Conservation (phyloP, 495 filamentous ascomycete species). For the Lasiosphaeria miniovina region DNA sequence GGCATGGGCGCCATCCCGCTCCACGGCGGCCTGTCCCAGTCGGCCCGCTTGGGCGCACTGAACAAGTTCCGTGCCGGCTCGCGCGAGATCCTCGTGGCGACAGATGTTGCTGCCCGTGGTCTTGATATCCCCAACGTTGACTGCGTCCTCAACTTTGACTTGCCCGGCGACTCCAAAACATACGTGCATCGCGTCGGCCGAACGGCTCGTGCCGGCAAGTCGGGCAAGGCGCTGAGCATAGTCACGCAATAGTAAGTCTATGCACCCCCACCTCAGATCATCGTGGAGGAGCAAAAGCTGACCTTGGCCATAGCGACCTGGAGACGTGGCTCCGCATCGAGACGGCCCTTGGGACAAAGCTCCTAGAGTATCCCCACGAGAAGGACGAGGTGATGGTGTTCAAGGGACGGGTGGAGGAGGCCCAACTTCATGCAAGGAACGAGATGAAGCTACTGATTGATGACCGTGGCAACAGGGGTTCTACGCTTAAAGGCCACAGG, state of each 20-base stretch:
- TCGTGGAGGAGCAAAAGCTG: neutral
- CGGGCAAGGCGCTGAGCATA: conserved; percentile 75
- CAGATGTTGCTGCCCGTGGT: conserved; percentile 91
- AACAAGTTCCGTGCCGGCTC: conserved; percentile 78
- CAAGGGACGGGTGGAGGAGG: conserved; percentile 73
- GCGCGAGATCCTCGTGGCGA: conserved; percentile 87
- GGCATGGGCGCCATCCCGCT: conserved; percentile 78
- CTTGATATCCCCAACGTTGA: conserved; percentile 94
- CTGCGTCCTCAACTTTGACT: conserved; percentile 81
- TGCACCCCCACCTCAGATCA: no score
- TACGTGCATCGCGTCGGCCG: conserved; percentile 95
- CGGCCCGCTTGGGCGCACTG: conserved; percentile 75
- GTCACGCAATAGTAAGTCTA: conserved; percentile 71
- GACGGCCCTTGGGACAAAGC: conserved; percentile 70
- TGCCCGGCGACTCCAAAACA: conserved; percentile 80
- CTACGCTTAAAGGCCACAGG: conserved; percentile 52
- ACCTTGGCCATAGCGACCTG: conserved; percentile 50
- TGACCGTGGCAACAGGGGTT: conserved; percentile 64
- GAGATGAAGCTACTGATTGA: conserved; percentile 85
- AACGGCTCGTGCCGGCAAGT: conserved; percentile 86
- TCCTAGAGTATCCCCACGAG: conserved; percentile 57
- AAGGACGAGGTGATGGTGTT: conserved; percentile 91
- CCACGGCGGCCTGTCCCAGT: conserved; percentile 86
- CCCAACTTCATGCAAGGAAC: conserved; percentile 74
- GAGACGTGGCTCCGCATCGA: conserved; percentile 87